Evolutionary conservation across 164 flowering plant species (phyloP), one percentile per base, ranked within the genome.

Genomic region (Cinnamomum micranthum): DNA sequence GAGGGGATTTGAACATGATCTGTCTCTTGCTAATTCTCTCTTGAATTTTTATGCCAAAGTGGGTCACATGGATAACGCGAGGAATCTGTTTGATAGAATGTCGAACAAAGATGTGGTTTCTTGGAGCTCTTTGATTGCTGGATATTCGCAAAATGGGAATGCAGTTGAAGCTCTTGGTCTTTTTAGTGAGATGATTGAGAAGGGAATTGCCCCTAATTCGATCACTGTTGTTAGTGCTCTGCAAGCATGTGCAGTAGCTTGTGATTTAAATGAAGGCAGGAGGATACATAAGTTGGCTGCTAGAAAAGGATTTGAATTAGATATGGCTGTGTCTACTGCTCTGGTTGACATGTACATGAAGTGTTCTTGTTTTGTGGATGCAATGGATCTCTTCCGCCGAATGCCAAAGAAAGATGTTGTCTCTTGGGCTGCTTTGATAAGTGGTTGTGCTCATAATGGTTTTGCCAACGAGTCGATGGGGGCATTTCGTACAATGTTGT

Each of bases 281-380:
- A 82, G 78, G 76, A 84, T 87, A 67, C 91, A 89, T 74, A 76
- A 84, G 68, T 74, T 82, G 22, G 83, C 87, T 23, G 55, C 31
- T 63, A 59, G 41, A 50, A 82, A 81, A 70, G 85, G 83, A 24
- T 79, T 84, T 41, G 91, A 89, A 59, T 58, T 74, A 25, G 84
- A 86, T 28, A 27, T 79, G 12, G 76, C 80, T 9, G 89, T 89
- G 20, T 82, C 86, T 24, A 89, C 92, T n/a, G 84, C 94, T 60
- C 81, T 90, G 15, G 74, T 89, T 71, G 87, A 89, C 74, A 87
- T 90, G 92, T 88, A 86, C 79, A 89, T 88, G 92, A 85, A 82
- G 75, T 90, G 92, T 73, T 81, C 67, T 4, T 77, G 83, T 65
- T 79, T 88, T 52, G 81, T 85, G 27, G 81, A 85, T 68, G 94